phyloP scores from a whole-genome alignment of 148 eudicot genomes.

The Amaranthus palmeri region DNA sequence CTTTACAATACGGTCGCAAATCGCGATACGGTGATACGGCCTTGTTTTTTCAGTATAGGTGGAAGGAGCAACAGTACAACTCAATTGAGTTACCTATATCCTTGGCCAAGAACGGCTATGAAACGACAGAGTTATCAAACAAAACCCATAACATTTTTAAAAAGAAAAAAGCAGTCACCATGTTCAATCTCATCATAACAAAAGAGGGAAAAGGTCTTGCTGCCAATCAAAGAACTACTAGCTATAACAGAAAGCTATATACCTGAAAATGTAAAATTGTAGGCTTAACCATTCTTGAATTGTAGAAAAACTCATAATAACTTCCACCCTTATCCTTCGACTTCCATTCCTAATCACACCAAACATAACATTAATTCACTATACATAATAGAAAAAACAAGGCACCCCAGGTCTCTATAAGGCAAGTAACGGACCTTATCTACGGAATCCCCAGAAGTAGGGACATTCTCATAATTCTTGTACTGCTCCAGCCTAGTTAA shows the following conservation, averaged over 20 bases:
- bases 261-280: constrained; percentile 95
- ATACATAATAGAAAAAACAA: not conserved
- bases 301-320: constrained; percentile 70
- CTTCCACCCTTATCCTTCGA: constrained; percentile 56
- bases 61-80: too few species aligned
- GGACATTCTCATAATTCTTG: constrained; percentile 73
- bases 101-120: too few species aligned
- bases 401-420: not conserved
- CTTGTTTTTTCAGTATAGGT: too few species aligned
- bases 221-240: not conserved
- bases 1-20: too few species aligned
- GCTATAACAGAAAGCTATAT: not conserved
- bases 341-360: constrained; percentile 49
- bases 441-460: constrained; percentile 56
- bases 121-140: not conserved
- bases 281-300: constrained; percentile 84
- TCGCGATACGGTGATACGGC: too few species aligned
- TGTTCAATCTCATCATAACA: not conserved
- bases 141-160: not conserved
- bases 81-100: too few species aligned
- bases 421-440: constrained; percentile 46
- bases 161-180: not conserved
- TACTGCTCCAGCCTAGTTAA: constrained; percentile 72
- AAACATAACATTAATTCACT: not conserved
- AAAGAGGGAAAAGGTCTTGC: not conserved